These are phyloP conservation scores for Pyrenula massariospora DNA, from an alignment of 495 filamentous ascomycete species.

Conservation along the genomic window DNA sequence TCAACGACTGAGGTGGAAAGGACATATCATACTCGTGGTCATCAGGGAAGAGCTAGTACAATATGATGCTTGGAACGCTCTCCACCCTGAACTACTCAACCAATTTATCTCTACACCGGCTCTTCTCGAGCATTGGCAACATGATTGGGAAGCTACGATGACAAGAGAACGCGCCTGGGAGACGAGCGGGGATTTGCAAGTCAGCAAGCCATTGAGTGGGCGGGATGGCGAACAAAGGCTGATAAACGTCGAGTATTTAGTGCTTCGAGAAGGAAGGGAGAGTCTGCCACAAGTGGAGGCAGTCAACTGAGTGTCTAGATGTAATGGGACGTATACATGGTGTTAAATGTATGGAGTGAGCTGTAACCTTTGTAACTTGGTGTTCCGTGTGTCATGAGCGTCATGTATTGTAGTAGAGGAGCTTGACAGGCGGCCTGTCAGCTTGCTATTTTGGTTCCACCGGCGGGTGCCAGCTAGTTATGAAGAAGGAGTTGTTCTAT, in stretches of 20 bases:
- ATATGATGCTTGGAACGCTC: neutral
- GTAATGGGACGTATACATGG: too few relatives aligned
- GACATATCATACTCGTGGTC: neutral
- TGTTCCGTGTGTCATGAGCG: too few relatives aligned
- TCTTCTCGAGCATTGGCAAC: neutral
- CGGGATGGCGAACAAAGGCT: neutral
- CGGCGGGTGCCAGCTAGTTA: too few relatives aligned
- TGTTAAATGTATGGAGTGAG: too few relatives aligned
- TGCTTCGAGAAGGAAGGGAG: neutral
- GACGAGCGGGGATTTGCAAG: neutral
- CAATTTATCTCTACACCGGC: neutral
- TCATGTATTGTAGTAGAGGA: too few relatives aligned
- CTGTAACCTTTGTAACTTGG: too few relatives aligned
- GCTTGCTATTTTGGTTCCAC: too few relatives aligned
- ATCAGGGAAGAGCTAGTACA: neutral
- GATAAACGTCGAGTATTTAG: neutral
- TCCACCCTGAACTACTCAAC: neutral
- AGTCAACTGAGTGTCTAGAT: too few relatives aligned
- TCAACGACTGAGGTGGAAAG: neutral
- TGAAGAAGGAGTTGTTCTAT: too few relatives aligned
- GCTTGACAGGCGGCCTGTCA: too few relatives aligned
- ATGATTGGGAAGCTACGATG: neutral
- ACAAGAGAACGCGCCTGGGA: neutral
- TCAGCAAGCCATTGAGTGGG: neutral
- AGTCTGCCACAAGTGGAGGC: too few relatives aligned